Evolutionary conservation across 139 green algal genomes (phyloP).

Genomic region (Chlorella sp.): DNA sequence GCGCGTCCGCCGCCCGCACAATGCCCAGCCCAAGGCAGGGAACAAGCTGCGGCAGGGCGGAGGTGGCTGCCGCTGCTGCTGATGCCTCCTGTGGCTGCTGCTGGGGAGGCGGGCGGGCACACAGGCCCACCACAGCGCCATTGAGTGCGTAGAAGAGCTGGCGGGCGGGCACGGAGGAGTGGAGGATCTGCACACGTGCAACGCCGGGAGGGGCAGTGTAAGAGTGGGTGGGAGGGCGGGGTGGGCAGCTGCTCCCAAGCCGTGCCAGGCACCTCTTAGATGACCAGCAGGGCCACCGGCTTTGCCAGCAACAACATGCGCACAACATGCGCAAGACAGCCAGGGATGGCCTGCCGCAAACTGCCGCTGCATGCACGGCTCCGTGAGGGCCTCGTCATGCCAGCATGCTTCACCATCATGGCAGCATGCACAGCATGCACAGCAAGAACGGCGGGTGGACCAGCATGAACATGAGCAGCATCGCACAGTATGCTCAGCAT

Average conservation of each 20-base stretch:
- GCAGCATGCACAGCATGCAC: too few relatives aligned
- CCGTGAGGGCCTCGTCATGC: too few relatives aligned
- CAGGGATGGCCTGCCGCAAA: neutral
- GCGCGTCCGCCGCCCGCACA: slow-evolving; percentile 68
- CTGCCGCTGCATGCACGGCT: neutral
- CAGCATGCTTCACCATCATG: too few relatives aligned
- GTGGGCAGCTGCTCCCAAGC: neutral
- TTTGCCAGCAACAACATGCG: neutral
- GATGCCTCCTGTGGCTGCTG: neutral
- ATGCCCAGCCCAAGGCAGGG: slow-evolving; percentile 80
- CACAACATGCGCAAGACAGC: neutral
- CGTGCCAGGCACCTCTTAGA: neutral
- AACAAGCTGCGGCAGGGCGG: slow-evolving; percentile 21
- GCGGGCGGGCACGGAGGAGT: slow-evolving; percentile 29
- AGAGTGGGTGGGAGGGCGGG: neutral
- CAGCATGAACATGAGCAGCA: too few relatives aligned
- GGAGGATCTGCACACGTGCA: slow-evolving; percentile 40
- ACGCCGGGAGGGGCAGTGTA: neutral
- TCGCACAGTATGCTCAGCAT: neutral
- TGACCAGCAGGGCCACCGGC: too few relatives aligned
- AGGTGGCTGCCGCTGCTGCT: neutral
- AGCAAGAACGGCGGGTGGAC: too few relatives aligned
- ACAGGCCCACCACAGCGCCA: slow-evolving; percentile 74
- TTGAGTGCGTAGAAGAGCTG: slow-evolving; percentile 70
- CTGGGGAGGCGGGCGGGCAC: neutral